A percentile compares a stretch with the other conserved stretches of the same genome.
These are phyloP conservation scores for Hypoxylon sp. DNA, from an alignment of 2,329 filamentous ascomycete genomes.

Conservation along the genomic window DNA sequence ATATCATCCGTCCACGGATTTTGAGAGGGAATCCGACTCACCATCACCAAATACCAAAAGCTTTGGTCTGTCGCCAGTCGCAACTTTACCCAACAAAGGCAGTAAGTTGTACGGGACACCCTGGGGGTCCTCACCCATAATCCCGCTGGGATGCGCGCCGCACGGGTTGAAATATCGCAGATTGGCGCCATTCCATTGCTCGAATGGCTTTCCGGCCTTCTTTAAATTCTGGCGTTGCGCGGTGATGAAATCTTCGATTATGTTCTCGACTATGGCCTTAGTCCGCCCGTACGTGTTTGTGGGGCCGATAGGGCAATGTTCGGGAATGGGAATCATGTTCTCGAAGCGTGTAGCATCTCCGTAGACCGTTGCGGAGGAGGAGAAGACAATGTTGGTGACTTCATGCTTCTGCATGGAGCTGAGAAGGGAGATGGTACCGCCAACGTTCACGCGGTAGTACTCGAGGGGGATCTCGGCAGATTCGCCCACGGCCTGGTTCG, in stretches of 20 bases:
- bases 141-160: constrained; percentile 91
- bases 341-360: constrained; percentile 95
- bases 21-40: constrained; percentile 58
- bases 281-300: constrained; percentile 99
- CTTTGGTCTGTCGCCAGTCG: constrained; percentile 94
- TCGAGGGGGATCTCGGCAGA: constrained; percentile 93
- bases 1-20: background rate
- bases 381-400: constrained; percentile 98
- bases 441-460: constrained; percentile 98
- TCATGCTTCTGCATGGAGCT: constrained; percentile 89
- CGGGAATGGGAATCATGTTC: constrained; percentile 99
- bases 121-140: constrained; percentile 98
- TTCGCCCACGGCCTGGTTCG: constrained; percentile 87
- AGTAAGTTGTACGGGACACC: constrained; percentile 96
- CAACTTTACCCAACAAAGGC: constrained; percentile 93
- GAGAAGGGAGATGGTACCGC: constrained; percentile 89
- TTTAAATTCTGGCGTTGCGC: constrained; percentile 85
- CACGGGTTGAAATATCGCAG: constrained; percentile 98
- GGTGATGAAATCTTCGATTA: constrained; percentile 92
- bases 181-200: constrained; percentile 92
- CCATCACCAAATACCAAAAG: constrained; percentile 94
- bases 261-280: constrained; percentile 90
- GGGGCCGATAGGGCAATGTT: constrained; percentile 93
- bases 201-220: constrained; percentile 81
- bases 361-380: constrained; percentile 97